Evolutionary conservation across 2,329 filamentous ascomycete species (phyloP), one percentile per base, ranked within the genome.

Genomic region (Xylaria sp.): DNA sequence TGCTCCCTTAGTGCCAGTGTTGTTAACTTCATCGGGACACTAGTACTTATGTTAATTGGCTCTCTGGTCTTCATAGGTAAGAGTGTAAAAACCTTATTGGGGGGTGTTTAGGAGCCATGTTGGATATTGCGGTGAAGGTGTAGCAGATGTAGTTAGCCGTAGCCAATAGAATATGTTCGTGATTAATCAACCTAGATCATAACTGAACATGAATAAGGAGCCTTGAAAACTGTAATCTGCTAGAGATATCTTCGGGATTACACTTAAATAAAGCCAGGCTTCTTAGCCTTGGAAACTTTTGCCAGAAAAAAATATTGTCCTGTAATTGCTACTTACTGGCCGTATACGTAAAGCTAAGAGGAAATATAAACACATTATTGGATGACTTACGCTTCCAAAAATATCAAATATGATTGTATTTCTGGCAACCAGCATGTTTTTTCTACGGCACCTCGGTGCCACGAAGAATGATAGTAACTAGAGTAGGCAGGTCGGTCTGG

Each of bases 1-100:
- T 66, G 64, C 42, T 42, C 17, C 17, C 15, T 20, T 2, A 66
- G 42, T 22, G 64, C 60, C n/a, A 39, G 47, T 5, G 39, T 31
- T 1, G 64, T 66, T 6, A 66, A 33, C 15, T n/a, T 59, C 3
- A 13, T 20, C 3, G 29, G 11, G 10, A 15, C 25, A 39, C 39
- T 63, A 13, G 3, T 25, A 2, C 11, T 58, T 15, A 5, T 20
- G 38, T 36, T 33, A 53, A 25, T 54, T 29, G 31, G 53, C 27
- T 17, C 6, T 25, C 20, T 5, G 15, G 0, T 6, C 20, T 57
- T 15, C 13, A 1, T 11, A 42, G 27, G 9, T 13, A n/a, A 20
- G 22, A 9, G 15, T 27, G 27, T 45, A 2, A 56, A 17, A 27
- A 63, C 64, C 53, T 63, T 53, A 2, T 9, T 11, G 15, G 9